Conservation (phyloP, 305 asterid genomes). For the Fraxinus floribunda region DNA sequence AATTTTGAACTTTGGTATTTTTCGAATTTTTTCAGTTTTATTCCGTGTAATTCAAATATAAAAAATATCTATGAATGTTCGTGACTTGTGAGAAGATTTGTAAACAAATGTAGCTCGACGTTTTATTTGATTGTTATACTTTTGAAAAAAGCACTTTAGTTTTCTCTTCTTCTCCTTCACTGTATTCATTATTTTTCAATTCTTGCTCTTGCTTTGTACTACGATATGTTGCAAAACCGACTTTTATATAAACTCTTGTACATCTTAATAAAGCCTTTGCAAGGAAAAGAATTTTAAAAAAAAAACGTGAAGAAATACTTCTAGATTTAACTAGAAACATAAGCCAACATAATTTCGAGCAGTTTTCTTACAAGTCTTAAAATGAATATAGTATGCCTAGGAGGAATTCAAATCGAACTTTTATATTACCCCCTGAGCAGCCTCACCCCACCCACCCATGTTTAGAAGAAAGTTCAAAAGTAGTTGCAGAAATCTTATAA, state of each 20-base stretch:
- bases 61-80: not conserved
- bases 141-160: not conserved
- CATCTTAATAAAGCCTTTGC: not conserved
- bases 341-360: not conserved
- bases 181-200: too few relatives aligned
- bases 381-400: not conserved
- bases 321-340: not conserved
- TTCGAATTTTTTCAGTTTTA: not conserved
- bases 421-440: constrained; percentile 12
- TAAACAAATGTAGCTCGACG: not conserved
- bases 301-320: not conserved
- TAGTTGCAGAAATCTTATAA: not conserved
- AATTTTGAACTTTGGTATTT: not conserved
- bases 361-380: not conserved
- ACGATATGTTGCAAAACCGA: not conserved
- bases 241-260: not conserved
- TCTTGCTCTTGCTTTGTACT: too few relatives aligned
- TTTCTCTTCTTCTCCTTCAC: not conserved
- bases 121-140: not conserved
- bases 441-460: not conserved
- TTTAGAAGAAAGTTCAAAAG: not conserved
- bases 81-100: not conserved
- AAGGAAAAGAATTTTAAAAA: not conserved
- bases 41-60: not conserved
- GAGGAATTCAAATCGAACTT: constrained; percentile 8